Conservation (phyloP, 768 basidiomycete genomes). For the Hydnomerulius pinastri region DNA sequence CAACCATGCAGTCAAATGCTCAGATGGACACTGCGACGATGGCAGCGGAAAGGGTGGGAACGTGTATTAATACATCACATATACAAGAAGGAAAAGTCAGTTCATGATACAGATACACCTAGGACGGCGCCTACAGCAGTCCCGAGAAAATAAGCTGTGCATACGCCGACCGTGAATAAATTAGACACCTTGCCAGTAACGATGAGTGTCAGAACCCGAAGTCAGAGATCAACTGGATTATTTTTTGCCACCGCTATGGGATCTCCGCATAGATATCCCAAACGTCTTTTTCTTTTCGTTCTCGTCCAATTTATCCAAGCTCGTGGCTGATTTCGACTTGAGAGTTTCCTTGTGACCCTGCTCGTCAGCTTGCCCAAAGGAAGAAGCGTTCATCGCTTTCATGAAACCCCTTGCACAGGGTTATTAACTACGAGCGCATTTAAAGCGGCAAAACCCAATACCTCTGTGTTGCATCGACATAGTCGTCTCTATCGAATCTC, state of each 20-base stretch:
- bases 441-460: conserved; percentile 30
- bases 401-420: conserved; percentile 46
- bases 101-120: neutral
- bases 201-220: too few relatives aligned
- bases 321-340: conserved; percentile 8
- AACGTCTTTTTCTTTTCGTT: neutral
- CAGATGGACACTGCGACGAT: too few relatives aligned
- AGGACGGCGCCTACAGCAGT: neutral
- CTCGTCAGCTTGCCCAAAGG: conserved; percentile 28
- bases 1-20: neutral
- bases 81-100: neutral
- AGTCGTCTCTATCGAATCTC: conserved; percentile 60
- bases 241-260: neutral
- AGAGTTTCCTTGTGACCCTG: conserved; percentile 9
- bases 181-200: too few relatives aligned
- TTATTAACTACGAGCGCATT: neutral
- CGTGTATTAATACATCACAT: neutral
- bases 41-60: neutral
- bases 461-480: conserved; percentile 77
- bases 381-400: conserved; percentile 50
- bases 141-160: neutral
- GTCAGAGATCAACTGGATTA: neutral
- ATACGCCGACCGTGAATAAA: neutral
- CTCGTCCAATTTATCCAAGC: neutral
- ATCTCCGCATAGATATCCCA: conserved; percentile 9